These are phyloP conservation scores for Hyaloraphidium curvatum DNA, from an alignment of 192 early-diverging fungal species.

Conservation along the genomic window DNA sequence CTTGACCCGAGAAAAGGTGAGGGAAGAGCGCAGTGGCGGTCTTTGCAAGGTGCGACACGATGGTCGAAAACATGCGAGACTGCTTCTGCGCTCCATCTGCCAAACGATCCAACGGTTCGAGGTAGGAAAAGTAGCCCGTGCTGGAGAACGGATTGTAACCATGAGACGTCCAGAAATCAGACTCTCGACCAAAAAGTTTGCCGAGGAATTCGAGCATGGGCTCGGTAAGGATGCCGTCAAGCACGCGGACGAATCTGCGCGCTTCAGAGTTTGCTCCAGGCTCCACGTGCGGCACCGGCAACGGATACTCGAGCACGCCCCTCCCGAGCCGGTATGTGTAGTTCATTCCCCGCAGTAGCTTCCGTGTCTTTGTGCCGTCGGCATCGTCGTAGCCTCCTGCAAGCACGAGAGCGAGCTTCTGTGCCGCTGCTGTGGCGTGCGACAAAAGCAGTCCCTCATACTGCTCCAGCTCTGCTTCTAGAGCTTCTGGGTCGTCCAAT, in stretches of 20 bases:
- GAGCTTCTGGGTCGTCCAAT: no score
- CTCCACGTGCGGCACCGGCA: background rate
- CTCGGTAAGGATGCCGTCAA: conserved; percentile 10
- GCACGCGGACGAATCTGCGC: conserved; percentile 11
- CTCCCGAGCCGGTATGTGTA: conserved; percentile 8
- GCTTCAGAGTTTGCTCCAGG: background rate
- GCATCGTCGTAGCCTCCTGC: no score
- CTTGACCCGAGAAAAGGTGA: background rate
- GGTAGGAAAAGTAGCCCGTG: conserved; percentile 15
- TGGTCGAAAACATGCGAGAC: conserved; percentile 9
- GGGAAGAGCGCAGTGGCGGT: conserved; percentile 7
- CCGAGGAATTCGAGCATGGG: conserved; percentile 4
- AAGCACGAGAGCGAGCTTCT: no score
- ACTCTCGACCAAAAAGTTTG: background rate
- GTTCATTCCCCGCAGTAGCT: background rate
- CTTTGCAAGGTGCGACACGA: conserved; percentile 6
- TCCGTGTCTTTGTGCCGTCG: no score
- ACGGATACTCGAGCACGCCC: conserved; percentile 4
- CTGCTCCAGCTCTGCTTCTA: no score
- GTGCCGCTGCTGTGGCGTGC: no score
- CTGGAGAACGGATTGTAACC: conserved; percentile 6
- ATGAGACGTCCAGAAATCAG: conserved; percentile 13
- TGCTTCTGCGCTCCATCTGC: background rate
- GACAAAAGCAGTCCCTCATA: no score
- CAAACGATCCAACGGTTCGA: conserved; percentile 1